phyloP scores from a whole-genome alignment of 179 eudicot genomes.

The Drosera spatulata region DNA sequence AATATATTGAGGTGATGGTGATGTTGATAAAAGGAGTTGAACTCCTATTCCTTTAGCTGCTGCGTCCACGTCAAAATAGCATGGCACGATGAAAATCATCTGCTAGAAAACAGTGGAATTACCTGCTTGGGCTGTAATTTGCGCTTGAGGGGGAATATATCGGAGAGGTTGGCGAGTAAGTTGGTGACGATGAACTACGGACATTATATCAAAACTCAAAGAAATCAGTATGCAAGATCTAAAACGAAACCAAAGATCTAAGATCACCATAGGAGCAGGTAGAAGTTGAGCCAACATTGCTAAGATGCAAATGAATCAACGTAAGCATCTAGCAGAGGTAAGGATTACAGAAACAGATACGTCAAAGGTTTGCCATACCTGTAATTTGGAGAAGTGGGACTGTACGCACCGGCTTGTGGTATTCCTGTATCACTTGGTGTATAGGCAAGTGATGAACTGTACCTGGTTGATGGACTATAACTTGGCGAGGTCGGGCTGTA shows the following conservation, averaged over 20 bases:
- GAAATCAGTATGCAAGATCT: no score
- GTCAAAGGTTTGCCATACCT: conserved; percentile 17
- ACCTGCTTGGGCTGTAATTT: conserved; percentile 8
- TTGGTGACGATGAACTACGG: conserved; percentile 6
- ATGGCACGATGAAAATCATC: neutral
- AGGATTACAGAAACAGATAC: no score
- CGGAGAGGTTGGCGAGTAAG: conserved; percentile 9
- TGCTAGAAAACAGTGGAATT: neutral
- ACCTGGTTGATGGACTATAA: conserved; percentile 1
- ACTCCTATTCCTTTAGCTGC: no score
- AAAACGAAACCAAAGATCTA: no score
- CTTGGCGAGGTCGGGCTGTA: conserved; percentile 2
- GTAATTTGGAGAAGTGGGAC: conserved; percentile 58
- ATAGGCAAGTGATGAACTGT: conserved; percentile 41
- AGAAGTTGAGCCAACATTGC: no score
- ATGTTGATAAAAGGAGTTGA: no score
- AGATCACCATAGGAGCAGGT: no score
- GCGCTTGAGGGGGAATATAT: conserved; percentile 11
- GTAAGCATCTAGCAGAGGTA: no score
- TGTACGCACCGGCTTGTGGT: conserved; percentile 52
- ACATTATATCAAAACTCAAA: neutral
- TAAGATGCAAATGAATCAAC: no score
- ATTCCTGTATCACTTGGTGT: conserved; percentile 55
- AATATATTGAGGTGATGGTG: no score
- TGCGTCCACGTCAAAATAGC: neutral